phyloP scores from a whole-genome alignment of 148 eudicot genomes.

The Cornus suecica region DNA sequence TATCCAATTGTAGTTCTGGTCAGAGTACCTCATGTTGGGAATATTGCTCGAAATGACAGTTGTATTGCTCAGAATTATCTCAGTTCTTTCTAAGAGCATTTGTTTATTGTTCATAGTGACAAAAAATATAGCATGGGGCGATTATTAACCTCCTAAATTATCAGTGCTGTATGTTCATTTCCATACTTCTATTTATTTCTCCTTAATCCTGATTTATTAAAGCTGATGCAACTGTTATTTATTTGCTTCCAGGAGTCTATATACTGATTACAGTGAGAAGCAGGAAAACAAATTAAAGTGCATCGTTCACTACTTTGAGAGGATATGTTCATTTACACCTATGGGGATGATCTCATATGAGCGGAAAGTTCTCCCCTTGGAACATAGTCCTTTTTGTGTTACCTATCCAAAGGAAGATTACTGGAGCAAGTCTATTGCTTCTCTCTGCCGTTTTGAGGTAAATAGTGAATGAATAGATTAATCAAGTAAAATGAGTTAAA shows the following conservation, averaged over 20 bases:
- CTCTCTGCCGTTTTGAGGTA: conserved; percentile 83
- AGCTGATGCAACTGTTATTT: conserved; percentile 8
- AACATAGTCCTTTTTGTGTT: conserved; percentile 27
- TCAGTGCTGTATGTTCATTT: not conserved
- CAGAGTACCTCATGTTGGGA: not conserved
- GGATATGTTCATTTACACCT: conserved; percentile 64
- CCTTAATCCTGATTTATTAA: not conserved
- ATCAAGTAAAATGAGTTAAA: not conserved
- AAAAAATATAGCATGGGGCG: not conserved
- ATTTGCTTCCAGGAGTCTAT: conserved; percentile 56
- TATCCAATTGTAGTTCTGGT: not conserved
- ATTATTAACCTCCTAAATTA: not conserved
- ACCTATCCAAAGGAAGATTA: conserved; percentile 49
- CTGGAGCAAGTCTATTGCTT: conserved; percentile 63
- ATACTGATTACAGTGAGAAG: conserved; percentile 47
- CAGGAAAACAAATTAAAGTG: conserved; percentile 87
- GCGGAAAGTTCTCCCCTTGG: conserved; percentile 74
- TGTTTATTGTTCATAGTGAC: not conserved
- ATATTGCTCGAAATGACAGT: not conserved
- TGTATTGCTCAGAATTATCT: not conserved
- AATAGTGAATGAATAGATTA: not conserved
- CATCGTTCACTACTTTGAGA: conserved; percentile 78
- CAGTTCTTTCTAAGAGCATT: not conserved
- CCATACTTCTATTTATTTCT: not conserved
- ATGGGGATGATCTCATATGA: conserved; percentile 74